Evolutionary conservation across 2,329 filamentous ascomycete species (phyloP).

Genomic region (Emergomyces africanus): DNA sequence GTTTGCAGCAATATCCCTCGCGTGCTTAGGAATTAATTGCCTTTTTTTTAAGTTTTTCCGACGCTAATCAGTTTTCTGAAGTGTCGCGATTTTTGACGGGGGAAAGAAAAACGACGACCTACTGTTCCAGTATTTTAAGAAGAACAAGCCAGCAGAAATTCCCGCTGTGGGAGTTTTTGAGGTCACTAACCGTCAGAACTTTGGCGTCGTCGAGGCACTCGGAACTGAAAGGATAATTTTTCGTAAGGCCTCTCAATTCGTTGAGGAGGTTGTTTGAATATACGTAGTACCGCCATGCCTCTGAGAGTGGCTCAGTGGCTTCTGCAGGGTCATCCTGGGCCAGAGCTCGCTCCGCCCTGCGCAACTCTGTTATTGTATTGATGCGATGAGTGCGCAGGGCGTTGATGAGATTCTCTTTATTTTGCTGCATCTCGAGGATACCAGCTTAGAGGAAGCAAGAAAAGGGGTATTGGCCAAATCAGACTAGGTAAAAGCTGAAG

Average conservation of each 20-base stretch:
- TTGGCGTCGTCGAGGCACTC: conserved; percentile 55
- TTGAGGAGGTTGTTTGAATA: conserved; percentile 55
- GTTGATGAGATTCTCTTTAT: conserved; percentile 46
- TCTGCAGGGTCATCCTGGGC: conserved; percentile 45
- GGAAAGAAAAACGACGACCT: conserved; percentile 16
- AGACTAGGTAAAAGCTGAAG: background rate
- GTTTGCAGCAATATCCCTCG: conserved; percentile 46
- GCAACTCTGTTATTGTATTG: conserved; percentile 60
- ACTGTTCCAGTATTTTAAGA: conserved; percentile 53
- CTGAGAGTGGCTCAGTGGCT: conserved; percentile 54
- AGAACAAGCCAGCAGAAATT: conserved; percentile 64
- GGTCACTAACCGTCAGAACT: conserved; percentile 49
- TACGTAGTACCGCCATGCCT: conserved; percentile 61
- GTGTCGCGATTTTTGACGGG: background rate
- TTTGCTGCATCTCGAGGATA: conserved; percentile 21
- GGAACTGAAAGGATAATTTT: conserved; percentile 54
- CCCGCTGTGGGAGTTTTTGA: conserved; percentile 57
- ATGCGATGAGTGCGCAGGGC: conserved; percentile 54
- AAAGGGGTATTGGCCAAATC: background rate
- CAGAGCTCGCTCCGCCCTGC: conserved; percentile 56
- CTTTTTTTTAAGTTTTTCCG: conserved; percentile 22
- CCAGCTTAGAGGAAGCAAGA: background rate
- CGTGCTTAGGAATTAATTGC: conserved; percentile 48
- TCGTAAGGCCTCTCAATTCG: conserved; percentile 56
- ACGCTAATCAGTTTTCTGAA: background rate